Evolutionary conservation across 2,329 filamentous ascomycete species (phyloP), one percentile per base, ranked within the genome.

Genomic region (Aspergillus sp.): DNA sequence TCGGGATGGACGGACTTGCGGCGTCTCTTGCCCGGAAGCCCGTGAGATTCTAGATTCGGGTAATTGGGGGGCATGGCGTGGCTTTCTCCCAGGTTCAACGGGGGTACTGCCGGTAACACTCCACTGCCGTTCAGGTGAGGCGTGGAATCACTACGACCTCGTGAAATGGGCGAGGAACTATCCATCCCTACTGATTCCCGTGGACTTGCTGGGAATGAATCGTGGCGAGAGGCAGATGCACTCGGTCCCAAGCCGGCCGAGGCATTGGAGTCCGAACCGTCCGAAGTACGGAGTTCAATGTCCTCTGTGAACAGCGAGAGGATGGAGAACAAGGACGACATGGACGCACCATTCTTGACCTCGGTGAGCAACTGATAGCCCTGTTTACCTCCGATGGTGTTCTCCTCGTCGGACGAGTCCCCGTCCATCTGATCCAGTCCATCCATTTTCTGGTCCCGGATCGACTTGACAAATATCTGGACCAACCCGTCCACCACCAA

Each of bases 241-340:
- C 56, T 52, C 40, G 48, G 49, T 35, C 62, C 9, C 12, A 19
- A 10, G 43, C 59, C 57, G 47, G 60, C 70, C 4, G 70, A 65
- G 33, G 62, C 53, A 46, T 59, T 64, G 3, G 65, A 67, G 9
- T 64, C 63, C 8, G 62, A 66, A n/a, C 84, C 81, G 39, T 77
- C 75, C 1, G 83, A 79, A 52, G 83, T 76, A 26, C 82, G 80
- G 32, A 98, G 73, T 54, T 86, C 86, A 45, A 98, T 82, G 59
- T 96, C 90, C 65, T 98, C 93, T 3, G 93, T 98, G 62, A 98
- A 98, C 0, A 98, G 74, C 2, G 91, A 94, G 69, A 98, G 81
- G 55, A 98, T 95, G 1, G 93, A 97, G 67, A 98, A 98, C 2
- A 98, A 71, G 0, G 93, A 98, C 4, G 93, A 98, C 91, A 98